Base-by-base conservation (phyloP, 805 yeast species). In the Priceomyces medius region DNA sequence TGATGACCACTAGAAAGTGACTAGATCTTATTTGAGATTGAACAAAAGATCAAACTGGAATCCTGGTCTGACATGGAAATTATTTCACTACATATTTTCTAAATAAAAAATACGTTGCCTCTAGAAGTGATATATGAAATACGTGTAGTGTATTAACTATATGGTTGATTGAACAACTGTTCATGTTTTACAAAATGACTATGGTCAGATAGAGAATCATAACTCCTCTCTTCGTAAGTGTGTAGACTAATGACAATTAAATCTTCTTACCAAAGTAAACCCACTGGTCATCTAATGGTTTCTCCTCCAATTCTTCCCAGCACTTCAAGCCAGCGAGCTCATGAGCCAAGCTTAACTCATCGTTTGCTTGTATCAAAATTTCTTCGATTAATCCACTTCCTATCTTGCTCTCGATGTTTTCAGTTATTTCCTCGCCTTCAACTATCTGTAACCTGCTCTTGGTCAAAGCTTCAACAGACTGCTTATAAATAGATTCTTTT, bases 381-480 rank as follows among this genome's bases (percentile, higher is more conserved):
- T 88, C 95, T 66, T 88, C 96, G 48, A 87, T 81, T 54, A 88
- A 76, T 2, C 96, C 96, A 47, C 83, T 80, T 14, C 95, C 95
- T 48, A 88, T 83, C 59, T 79, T 66, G 48, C 71, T 66, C 68
- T 88, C 96, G 51, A 88, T 85, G 47, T 72, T 77, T 53, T 76
- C 84, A 31, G 74, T 64, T 40, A 80, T 76, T 49, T 81, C 87
- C 46, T 76, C 76, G 34, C 64, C 55, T 58, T 85, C 80, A 16
- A 86, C 95, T 38, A 85, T 70, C 33, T 71, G 67, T 58, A 83
- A 72, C 58, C 96, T 79, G 57, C 83, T 73, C 51, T 74, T 75
- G 38, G 93, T 86, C 61, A 88, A 66, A 42, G 79, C 76, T 63
- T 82, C 85, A 4, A 83, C 83, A 1, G 93, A 76, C 55, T 82